A percentile compares a stretch with the other conserved stretches of the same genome.
phyloP scores from a whole-genome alignment of 2,329 filamentous ascomycete species.

The Aspergillus luchuensis region DNA sequence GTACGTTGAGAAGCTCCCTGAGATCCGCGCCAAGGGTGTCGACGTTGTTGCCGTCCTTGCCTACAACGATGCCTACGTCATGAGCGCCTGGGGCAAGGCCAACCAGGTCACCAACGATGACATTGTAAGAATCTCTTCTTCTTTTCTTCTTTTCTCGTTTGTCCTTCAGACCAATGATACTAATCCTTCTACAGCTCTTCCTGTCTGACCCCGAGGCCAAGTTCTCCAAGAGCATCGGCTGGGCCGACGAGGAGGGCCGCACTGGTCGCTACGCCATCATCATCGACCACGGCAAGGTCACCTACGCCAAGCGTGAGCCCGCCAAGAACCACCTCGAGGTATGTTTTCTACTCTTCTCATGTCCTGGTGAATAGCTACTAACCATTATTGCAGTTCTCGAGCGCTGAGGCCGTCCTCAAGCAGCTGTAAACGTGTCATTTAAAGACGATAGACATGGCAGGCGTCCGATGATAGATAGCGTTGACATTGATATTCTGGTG shows the following conservation, averaged over 20 bases:
- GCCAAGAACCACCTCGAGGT: constrained; percentile 48
- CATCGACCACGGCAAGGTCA: constrained; percentile 79
- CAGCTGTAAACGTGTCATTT: constrained; percentile 34
- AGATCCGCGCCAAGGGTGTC: constrained; percentile 77
- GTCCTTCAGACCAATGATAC: neutral
- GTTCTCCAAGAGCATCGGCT: constrained; percentile 78
- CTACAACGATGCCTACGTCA: constrained; percentile 82
- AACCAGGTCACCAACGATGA: constrained; percentile 74
- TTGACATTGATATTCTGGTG: constrained; percentile 16
- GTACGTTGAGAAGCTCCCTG: constrained; percentile 71
- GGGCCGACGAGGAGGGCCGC: constrained; percentile 70
- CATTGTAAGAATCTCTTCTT: constrained; percentile 52
- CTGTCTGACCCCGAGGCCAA: constrained; percentile 70
- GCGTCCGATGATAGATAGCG: constrained; percentile 19
- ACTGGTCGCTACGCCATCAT: constrained; percentile 79
- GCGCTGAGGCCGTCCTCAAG: constrained; percentile 42
- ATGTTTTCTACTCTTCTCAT: constrained; percentile 21
- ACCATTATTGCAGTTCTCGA: constrained; percentile 36
- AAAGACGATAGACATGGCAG: constrained; percentile 16
- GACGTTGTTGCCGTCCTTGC: constrained; percentile 80
- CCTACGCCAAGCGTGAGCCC: constrained; percentile 74
- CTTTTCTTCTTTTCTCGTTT: neutral
- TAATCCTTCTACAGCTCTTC: constrained; percentile 60
- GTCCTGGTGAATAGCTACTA: constrained; percentile 4
- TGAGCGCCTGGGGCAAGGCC: constrained; percentile 88